Percentiles rank a stretch among this genome's conserved stretches.
Conservation (phyloP, 2,329 filamentous ascomycete genomes). For the Magnaporthales sp. region DNA sequence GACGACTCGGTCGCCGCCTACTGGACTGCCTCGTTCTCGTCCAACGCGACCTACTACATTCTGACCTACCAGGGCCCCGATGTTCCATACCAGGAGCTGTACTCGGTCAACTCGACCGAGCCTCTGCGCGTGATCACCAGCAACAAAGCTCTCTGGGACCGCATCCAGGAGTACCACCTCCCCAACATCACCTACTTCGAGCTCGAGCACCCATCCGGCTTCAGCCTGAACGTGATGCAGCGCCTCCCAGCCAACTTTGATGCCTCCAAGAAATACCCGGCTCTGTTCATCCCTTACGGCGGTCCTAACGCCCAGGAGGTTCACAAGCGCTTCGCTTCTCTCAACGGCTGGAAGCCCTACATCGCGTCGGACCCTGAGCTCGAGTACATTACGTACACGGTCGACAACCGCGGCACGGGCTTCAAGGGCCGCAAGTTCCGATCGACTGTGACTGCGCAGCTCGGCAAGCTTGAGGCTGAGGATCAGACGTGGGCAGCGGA, state of each 20-base stretch:
- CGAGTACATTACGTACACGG: conserved; percentile 88
- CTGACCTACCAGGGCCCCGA: conserved; percentile 75
- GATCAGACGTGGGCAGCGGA: conserved; percentile 91
- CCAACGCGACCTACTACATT: conserved; percentile 70
- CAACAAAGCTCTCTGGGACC: conserved; percentile 53
- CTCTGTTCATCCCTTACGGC: conserved; percentile 90
- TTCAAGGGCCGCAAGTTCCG: conserved; percentile 79
- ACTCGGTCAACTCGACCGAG: conserved; percentile 42
- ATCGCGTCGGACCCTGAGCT: conserved; percentile 60
- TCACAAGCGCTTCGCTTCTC: conserved; percentile 58
- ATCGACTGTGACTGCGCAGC: conserved; percentile 70
- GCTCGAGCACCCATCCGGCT: conserved; percentile 64
- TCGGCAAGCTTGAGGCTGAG: conserved; percentile 76
- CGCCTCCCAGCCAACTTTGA: conserved; percentile 86
- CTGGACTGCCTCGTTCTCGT: conserved; percentile 78
- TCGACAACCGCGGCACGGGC: conserved; percentile 89
- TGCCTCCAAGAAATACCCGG: conserved; percentile 75
- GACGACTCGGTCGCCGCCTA: conserved; percentile 66
- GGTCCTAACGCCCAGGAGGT: conserved; percentile 94
- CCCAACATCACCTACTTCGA: conserved; percentile 77
- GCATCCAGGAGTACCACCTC: conserved; percentile 72
- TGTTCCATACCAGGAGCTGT: conserved; percentile 85
- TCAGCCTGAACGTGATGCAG: conserved; percentile 68
- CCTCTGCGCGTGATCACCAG: conserved; percentile 62
- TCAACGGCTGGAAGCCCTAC: conserved; percentile 81